Evolutionary conservation across 805 yeast genomes (phyloP), one percentile per base, ranked within the genome.

Genomic region (Ogataea siamensis): DNA sequence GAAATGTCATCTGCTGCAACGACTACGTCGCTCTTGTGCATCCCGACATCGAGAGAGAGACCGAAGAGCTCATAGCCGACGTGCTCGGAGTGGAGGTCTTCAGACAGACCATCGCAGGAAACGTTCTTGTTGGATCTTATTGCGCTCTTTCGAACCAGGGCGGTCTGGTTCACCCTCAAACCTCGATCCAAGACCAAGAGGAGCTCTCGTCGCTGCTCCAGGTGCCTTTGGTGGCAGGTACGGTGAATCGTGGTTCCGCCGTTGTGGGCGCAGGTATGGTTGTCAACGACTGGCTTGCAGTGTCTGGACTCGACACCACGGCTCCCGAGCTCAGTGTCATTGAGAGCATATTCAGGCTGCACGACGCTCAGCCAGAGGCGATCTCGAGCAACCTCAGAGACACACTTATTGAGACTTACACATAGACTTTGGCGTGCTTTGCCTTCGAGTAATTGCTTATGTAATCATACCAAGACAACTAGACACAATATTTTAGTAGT

Each of bases 231-330:
- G 99, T 93, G 33, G 99, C 99, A 5, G 99, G 99, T 65, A 89
- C 97, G 26, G 89, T 93, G 43, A 93, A 93, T 72, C 83, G 99
- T 66, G 99, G 99, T 67, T 87, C 96, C 19, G 68, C 95, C 4
- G 97, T 91, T 34, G 95, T 93, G 45, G 99, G 99, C 57, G 98
- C 97, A 32, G 99, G 99, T 53, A 80, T 93, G 80, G 98, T 93
- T 38, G 99, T 89, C 37, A 93, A 93, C 62, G 99, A 93, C 69
- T 93, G 97, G 94, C 71, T 91, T 51, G 94, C 98, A 20, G 98
- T 94, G 28, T 74, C 96, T 32, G 99, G 99, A 50, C 74, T 87
- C 53, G 98, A 93, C 68, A 93, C 99, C 42, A 89, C 99, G 49
- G 98, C 99, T 32, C 97, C 99, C 34, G 99, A 93, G 68, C 73